Evolutionary conservation across 768 basidiomycete species (phyloP).

Genomic region (Strobilomyces echinocephalus): DNA sequence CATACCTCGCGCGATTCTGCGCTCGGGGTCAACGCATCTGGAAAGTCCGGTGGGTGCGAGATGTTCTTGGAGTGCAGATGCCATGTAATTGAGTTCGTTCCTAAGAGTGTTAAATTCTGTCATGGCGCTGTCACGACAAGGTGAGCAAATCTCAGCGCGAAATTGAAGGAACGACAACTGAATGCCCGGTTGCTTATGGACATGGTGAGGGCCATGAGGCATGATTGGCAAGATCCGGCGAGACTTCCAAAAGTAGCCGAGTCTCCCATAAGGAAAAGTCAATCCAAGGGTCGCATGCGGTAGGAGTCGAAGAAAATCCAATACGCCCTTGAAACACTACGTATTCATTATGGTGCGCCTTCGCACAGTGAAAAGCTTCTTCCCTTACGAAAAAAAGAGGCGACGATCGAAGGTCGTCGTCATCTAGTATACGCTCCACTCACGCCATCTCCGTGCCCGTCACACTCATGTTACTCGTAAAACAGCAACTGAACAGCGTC

Average conservation of each 20-base stretch:
- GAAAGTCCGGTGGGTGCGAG: no score
- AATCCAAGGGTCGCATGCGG: not conserved
- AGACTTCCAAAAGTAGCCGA: not conserved
- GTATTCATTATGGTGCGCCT: no score
- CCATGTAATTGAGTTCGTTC: not conserved
- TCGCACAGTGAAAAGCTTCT: no score
- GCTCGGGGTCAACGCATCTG: not conserved
- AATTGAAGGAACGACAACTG: not conserved
- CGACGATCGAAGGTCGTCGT: no score
- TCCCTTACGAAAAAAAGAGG: no score
- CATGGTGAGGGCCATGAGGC: not conserved
- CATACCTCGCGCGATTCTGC: not conserved
- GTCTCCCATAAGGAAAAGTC: not conserved
- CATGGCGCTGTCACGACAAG: not conserved
- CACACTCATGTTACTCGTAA: no score
- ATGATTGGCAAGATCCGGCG: not conserved
- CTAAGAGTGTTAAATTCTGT: not conserved
- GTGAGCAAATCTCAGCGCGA: not conserved
- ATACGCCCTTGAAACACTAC: no score
- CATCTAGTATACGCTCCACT: no score
- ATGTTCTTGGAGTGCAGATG: not conserved
- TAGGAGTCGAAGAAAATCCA: no score
- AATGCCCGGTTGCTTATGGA: not conserved
- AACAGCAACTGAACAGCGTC: no score
- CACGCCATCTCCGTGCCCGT: no score